phyloP scores from a whole-genome alignment of 179 eudicot genomes.

The Monotropa hypopitys region DNA sequence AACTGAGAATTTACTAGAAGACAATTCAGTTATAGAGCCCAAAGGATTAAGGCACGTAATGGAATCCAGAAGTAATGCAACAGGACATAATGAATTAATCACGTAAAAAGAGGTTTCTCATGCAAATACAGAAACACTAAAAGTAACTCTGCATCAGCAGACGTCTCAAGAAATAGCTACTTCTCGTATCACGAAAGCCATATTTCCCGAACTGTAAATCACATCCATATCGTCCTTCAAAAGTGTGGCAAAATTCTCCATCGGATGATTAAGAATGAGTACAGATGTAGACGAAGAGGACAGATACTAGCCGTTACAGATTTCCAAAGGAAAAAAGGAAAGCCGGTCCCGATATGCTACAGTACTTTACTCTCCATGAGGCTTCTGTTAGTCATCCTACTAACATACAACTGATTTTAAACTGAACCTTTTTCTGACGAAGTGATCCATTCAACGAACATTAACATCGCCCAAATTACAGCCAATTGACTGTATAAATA shows the following conservation, averaged over 20 bases:
- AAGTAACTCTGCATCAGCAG: neutral
- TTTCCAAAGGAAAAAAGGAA: neutral
- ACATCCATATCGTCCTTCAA: neutral
- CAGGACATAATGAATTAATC: neutral
- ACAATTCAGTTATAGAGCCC: neutral
- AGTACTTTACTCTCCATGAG: neutral
- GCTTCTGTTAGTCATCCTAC: slow-evolving; percentile 5
- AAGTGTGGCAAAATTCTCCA: neutral
- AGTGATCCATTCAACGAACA: neutral
- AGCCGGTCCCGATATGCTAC: neutral
- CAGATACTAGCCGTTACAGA: neutral
- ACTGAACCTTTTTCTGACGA: neutral
- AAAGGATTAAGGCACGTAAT: neutral
- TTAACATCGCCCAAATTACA: neutral
- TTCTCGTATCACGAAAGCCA: neutral
- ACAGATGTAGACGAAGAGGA: neutral
- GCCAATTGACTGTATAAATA: neutral
- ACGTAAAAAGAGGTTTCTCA: neutral
- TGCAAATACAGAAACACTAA: slow-evolving; percentile 1
- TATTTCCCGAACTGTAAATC: neutral
- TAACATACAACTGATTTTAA: neutral
- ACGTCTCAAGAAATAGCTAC: neutral
- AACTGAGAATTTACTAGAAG: neutral
- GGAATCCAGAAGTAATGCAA: neutral
- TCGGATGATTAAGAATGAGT: neutral